These are phyloP conservation scores for Naegleria lovaniensis DNA, from an alignment of 208 protist genomes.

Conservation along the genomic window DNA sequence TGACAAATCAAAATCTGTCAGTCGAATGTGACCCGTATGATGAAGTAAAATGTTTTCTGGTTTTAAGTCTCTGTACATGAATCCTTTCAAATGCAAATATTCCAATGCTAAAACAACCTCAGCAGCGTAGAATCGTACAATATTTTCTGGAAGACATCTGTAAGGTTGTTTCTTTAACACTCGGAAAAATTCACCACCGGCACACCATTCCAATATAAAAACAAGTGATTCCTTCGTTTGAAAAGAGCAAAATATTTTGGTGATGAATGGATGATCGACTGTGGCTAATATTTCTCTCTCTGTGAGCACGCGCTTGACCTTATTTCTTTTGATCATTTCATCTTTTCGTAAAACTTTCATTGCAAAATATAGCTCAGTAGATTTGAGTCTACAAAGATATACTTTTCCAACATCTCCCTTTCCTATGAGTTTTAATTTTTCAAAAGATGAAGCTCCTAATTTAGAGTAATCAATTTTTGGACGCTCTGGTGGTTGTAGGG, in stretches of 20 bases:
- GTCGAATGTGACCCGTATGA: constrained; percentile 74
- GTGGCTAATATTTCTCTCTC: constrained; percentile 56
- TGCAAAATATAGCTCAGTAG: constrained; percentile 57
- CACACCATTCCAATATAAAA: constrained; percentile 51
- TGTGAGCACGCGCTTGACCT: constrained; percentile 57
- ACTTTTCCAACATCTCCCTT: constrained; percentile 22
- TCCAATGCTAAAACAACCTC: constrained; percentile 87
- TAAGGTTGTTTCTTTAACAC: constrained; percentile 65
- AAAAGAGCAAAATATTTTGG: constrained; percentile 38
- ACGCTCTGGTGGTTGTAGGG: neutral
- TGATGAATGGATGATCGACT: constrained; percentile 40
- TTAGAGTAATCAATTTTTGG: constrained; percentile 7
- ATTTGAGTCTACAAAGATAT: neutral
- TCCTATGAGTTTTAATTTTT: constrained; percentile 1
- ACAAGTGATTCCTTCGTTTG: constrained; percentile 39
- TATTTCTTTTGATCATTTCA: constrained; percentile 61
- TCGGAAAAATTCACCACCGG: constrained; percentile 38
- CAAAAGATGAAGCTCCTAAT: neutral
- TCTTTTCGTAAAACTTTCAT: constrained; percentile 80
- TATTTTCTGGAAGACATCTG: constrained; percentile 20
- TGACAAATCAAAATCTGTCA: constrained; percentile 92
- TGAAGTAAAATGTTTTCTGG: constrained; percentile 89
- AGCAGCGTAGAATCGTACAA: constrained; percentile 65
- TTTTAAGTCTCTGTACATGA: constrained; percentile 91
- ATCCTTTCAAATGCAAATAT: constrained; percentile 81